phyloP scores from a whole-genome alignment of 2,329 filamentous ascomycete genomes.

The Furcasterigmium sp. region DNA sequence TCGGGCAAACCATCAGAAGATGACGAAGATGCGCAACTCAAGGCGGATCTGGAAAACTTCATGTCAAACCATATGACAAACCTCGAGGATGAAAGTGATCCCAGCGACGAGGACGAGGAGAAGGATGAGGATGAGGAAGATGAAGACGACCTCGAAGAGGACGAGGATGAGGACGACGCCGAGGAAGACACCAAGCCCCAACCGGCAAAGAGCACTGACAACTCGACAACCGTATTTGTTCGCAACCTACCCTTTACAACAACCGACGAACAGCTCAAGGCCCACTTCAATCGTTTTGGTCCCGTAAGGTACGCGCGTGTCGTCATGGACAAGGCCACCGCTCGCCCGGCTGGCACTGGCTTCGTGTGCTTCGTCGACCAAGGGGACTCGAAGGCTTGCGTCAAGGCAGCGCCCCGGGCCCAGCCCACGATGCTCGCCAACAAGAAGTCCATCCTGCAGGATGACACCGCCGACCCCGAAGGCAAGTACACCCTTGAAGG shows the following conservation, averaged over 20 bases:
- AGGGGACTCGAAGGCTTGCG: conserved; percentile 70
- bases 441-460: conserved; percentile 80
- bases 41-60: conserved; percentile 47
- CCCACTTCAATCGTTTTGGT: conserved; percentile 86
- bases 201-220: conserved; percentile 44
- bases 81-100: conserved; percentile 51
- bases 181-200: conserved; percentile 25
- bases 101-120: conserved; percentile 39
- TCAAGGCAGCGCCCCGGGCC: conserved; percentile 66
- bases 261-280: conserved; percentile 74
- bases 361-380: conserved; percentile 88
- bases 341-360: conserved; percentile 83
- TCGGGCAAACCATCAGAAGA: conserved; percentile 29
- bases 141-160: conserved; percentile 37
- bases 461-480: conserved; percentile 74
- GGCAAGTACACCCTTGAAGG: conserved; percentile 89
- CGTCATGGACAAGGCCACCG: conserved; percentile 80
- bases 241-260: conserved; percentile 90
- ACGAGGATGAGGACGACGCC: conserved; percentile 27
- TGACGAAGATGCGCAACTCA: conserved; percentile 35
- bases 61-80: conserved; percentile 54
- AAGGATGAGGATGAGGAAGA: conserved; percentile 38
- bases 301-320: conserved; percentile 85
- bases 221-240: conserved; percentile 79
- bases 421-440: conserved; percentile 35